Conservation (phyloP, 495 filamentous ascomycete genomes). For the Neurospora sp. region DNA sequence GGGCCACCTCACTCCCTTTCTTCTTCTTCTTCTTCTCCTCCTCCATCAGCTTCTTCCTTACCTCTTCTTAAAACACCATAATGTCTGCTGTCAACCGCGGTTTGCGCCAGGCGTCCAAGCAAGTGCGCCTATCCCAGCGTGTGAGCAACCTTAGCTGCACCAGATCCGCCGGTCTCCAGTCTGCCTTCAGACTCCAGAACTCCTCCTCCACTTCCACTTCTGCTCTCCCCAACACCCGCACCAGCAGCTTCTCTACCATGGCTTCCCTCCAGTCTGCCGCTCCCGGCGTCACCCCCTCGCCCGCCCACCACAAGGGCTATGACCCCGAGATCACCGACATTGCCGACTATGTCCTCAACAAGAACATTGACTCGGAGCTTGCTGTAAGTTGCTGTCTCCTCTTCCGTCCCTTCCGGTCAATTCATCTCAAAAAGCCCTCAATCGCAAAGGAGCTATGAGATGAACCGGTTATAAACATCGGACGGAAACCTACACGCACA, state of each 20-base stretch:
- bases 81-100: constrained; percentile 25
- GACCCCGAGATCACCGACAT: constrained; percentile 93
- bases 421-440: neutral
- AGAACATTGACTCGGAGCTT: constrained; percentile 80
- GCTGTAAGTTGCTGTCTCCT: constrained; percentile 56
- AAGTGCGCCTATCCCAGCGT: constrained; percentile 14
- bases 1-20: neutral
- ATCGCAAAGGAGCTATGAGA: neutral
- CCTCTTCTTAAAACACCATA: constrained; percentile 3
- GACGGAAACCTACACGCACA: neutral
- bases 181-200: constrained; percentile 7
- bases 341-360: constrained; percentile 86
- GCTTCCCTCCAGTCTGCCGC: constrained; percentile 41
- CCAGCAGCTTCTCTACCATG: constrained; percentile 47
- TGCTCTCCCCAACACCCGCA: constrained; percentile 13
- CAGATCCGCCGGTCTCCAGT: neutral
- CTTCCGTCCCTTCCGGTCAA: neutral
- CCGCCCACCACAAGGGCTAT: constrained; percentile 49
- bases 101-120: constrained; percentile 21
- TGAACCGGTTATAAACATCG: neutral
- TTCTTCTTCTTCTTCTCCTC: neutral
- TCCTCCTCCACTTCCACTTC: constrained; percentile 12
- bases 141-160: neutral
- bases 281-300: constrained; percentile 30
- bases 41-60: neutral